phyloP scores from a whole-genome alignment of 2,329 filamentous ascomycete species.

The Colletotrichum sp. region DNA sequence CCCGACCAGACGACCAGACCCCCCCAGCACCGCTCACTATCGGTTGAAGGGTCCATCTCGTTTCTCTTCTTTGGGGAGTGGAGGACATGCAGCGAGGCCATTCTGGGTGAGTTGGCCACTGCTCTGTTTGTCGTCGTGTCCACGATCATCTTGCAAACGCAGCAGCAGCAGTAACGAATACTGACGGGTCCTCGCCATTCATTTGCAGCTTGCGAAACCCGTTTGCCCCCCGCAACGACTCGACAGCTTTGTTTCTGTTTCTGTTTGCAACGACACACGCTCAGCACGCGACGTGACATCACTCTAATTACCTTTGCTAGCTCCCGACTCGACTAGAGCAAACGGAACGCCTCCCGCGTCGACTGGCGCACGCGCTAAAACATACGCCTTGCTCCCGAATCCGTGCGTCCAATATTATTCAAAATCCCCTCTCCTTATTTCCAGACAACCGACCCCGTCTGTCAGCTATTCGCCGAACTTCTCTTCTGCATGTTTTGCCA shows the following conservation, averaged over 20 bases:
- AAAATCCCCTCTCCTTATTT: background rate
- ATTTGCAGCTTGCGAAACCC: background rate
- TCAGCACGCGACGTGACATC: background rate
- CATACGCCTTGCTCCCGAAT: background rate
- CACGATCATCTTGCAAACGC: background rate
- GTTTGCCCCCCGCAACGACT: background rate
- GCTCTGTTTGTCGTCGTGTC: background rate
- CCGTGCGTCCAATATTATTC: background rate
- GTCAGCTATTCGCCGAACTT: background rate
- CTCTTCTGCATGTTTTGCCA: background rate
- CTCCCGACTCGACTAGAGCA: slow-evolving; percentile 7
- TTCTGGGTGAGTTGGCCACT: background rate
- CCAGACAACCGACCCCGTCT: background rate
- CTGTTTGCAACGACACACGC: background rate
- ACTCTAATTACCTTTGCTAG: background rate
- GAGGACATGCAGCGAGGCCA: background rate
- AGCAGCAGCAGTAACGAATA: background rate
- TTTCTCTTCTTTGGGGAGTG: background rate
- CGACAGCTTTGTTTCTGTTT: background rate
- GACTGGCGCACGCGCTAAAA: background rate
- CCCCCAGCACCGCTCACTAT: background rate
- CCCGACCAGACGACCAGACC: background rate
- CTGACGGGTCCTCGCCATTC: background rate
- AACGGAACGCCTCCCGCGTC: slow-evolving; percentile 10
- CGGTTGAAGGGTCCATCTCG: background rate